Conservation (phyloP, 352 stramenopile genomes). For the Globisporangium apiculatum region DNA sequence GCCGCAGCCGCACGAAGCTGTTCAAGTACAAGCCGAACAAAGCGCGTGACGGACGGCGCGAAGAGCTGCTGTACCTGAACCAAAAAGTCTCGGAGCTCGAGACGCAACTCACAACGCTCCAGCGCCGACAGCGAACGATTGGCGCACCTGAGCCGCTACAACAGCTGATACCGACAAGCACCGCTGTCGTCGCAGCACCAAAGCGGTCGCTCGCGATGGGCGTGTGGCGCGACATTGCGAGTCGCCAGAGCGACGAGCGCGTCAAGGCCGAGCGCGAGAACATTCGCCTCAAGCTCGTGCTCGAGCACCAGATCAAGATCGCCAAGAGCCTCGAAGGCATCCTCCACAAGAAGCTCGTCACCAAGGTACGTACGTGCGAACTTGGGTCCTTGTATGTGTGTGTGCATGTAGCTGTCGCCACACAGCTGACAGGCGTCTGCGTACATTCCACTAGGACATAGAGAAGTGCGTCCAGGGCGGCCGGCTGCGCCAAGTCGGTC, state of each 20-base stretch:
- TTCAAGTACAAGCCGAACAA: slow-evolving; percentile 31
- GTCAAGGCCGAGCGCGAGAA: slow-evolving; percentile 14
- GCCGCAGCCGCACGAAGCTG: slow-evolving; percentile 14
- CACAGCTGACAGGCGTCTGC: not conserved
- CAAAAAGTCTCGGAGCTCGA: slow-evolving; percentile 37
- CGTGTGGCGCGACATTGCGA: slow-evolving; percentile 36
- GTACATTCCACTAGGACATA: slow-evolving; percentile 5
- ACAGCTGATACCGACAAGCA: not conserved
- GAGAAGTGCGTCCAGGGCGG: slow-evolving; percentile 8
- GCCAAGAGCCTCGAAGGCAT: slow-evolving; percentile 14
- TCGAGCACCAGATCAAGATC: slow-evolving; percentile 17
- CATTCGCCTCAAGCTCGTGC: slow-evolving; percentile 14
- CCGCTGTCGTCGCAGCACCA: not conserved
- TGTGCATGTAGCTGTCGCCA: not conserved
- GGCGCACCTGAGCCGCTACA: too few relatives aligned
- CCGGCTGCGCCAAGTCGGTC: slow-evolving; percentile 13
- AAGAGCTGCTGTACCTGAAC: slow-evolving; percentile 38
- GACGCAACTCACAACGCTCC: slow-evolving; percentile 20
- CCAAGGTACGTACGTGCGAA: slow-evolving; percentile 3
- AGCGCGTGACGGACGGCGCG: slow-evolving; percentile 26
- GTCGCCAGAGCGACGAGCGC: slow-evolving; percentile 25
- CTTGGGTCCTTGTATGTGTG: too few relatives aligned
- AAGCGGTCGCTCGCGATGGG: not conserved
- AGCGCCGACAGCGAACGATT: slow-evolving; percentile 8
- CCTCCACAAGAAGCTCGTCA: slow-evolving; percentile 9